Percentiles rank a stretch among this genome's conserved stretches.
Conservation (phyloP, 2,329 filamentous ascomycete species). For the Botrytis hyacinthi region DNA sequence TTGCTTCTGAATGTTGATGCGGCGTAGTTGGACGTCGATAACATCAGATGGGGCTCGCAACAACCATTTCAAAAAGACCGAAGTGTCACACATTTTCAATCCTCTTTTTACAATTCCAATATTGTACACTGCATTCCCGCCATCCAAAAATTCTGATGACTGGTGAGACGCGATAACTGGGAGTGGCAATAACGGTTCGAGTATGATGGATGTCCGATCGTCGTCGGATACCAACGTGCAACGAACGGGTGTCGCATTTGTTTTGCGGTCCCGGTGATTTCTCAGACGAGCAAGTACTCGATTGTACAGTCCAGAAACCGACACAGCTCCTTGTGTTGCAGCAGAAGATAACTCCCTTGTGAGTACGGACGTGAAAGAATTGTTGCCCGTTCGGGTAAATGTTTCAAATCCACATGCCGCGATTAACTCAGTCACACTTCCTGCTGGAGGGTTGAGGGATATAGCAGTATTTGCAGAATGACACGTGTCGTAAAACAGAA, state of each 20-base stretch:
- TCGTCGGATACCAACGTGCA: neutral
- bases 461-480: neutral
- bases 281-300: neutral
- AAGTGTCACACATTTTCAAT: neutral
- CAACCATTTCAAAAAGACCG: neutral
- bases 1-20: neutral
- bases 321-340: neutral
- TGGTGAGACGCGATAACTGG: neutral
- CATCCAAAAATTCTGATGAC: neutral
- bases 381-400: neutral
- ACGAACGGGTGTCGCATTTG: neutral
- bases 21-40: neutral
- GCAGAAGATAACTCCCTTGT: neutral
- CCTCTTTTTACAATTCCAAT: neutral
- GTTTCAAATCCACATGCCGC: neutral
- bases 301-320: neutral
- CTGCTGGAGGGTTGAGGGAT: neutral
- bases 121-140: neutral
- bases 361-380: neutral
- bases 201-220: neutral
- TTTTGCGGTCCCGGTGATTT: neutral
- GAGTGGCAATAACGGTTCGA: neutral
- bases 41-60: neutral
- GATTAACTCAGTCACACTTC: neutral
- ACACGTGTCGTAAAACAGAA: neutral